Conservation (phyloP, 2,329 filamentous ascomycete genomes). For the Calycina herbarum region DNA sequence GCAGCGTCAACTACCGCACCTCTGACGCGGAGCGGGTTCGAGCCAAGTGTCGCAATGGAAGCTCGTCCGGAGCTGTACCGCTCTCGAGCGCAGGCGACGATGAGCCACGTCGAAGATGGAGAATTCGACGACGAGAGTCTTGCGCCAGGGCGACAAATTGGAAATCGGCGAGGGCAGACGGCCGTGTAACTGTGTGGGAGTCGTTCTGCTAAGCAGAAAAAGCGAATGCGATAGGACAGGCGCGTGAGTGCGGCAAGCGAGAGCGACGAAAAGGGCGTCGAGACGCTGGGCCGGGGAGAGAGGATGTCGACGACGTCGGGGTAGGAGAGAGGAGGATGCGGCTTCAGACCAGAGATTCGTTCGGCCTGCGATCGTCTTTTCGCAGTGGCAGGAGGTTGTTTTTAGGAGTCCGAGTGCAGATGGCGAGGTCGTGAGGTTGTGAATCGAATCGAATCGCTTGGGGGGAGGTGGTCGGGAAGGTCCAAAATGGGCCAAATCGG, state of each 20-base stretch:
- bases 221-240: constrained; percentile 26
- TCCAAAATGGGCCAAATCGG: neutral
- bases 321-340: neutral
- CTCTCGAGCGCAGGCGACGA: neutral
- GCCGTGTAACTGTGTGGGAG: constrained; percentile 19
- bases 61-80: constrained; percentile 15
- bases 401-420: neutral
- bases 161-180: constrained; percentile 19
- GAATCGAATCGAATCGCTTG: neutral
- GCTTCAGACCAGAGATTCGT: constrained; percentile 6
- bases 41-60: constrained; percentile 29
- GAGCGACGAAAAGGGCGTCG: constrained; percentile 15
- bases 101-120: constrained; percentile 1
- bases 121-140: neutral
- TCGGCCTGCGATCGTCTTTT: constrained; percentile 10
- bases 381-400: neutral
- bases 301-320: neutral
- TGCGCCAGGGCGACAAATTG: constrained; percentile 24
- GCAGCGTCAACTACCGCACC: constrained; percentile 32
- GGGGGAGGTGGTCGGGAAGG: constrained; percentile 7
- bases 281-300: constrained; percentile 8
- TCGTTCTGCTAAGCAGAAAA: constrained; percentile 21
- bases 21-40: constrained; percentile 33
- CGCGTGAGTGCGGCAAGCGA: constrained; percentile 28
- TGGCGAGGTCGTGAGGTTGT: neutral